Percentiles rank a stretch among this genome's conserved stretches.
These are phyloP conservation scores for Colletotrichum sp. DNA, from an alignment of 2,329 filamentous ascomycete species.

Conservation along the genomic window DNA sequence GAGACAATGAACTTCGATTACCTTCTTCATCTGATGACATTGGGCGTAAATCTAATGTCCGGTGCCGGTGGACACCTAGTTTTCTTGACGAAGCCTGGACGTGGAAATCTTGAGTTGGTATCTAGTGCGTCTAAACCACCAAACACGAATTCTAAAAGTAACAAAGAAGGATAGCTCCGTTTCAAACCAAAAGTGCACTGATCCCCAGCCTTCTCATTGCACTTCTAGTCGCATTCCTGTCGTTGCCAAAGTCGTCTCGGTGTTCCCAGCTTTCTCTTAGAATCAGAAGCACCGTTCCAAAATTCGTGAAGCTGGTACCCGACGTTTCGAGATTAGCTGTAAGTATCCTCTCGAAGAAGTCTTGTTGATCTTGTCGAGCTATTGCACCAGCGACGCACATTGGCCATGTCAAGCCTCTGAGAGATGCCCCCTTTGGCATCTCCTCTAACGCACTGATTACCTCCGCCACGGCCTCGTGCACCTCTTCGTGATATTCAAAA, in stretches of 20 bases:
- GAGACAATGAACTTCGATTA: not conserved
- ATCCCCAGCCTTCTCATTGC: not conserved
- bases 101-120: not conserved
- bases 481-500: not conserved
- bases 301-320: constrained; percentile 7
- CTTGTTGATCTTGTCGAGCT: not conserved
- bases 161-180: not conserved
- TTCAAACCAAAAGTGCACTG: not conserved
- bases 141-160: not conserved
- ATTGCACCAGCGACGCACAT: constrained; percentile 5
- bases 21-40: not conserved
- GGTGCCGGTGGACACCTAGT: not conserved
- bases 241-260: not conserved
- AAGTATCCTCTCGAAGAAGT: constrained; percentile 1
- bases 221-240: not conserved
- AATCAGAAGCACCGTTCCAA: not conserved
- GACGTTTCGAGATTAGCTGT: not conserved
- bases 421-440: not conserved
- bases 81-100: not conserved
- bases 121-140: not conserved
- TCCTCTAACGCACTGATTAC: not conserved
- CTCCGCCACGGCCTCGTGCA: not conserved
- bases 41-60: not conserved
- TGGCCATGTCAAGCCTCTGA: constrained; percentile 13
- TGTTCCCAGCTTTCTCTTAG: constrained; percentile 2